These are phyloP conservation scores for Dillenia turbinata DNA, from an alignment of 164 flowering plant genomes.

Conservation along the genomic window DNA sequence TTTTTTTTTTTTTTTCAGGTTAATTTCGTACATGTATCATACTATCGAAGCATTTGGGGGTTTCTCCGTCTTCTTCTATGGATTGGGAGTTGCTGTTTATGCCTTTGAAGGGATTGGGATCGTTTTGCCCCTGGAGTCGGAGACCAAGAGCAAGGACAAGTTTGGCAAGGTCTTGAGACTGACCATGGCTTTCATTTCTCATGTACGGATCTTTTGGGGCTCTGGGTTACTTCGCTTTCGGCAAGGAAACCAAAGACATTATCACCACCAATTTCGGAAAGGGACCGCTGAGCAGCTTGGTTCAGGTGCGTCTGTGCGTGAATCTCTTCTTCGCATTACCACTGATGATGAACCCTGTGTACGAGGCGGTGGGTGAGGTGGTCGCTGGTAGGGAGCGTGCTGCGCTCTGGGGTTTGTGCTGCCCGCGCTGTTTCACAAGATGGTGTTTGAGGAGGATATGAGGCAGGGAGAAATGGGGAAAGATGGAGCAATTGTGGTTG, in stretches of 20 bases:
- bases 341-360: constrained; percentile 74
- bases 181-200: constrained; percentile 44
- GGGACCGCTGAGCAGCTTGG: constrained; percentile 45
- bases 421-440: constrained; percentile 55
- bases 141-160: constrained; percentile 37
- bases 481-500: constrained; percentile 29
- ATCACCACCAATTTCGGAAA: constrained; percentile 54
- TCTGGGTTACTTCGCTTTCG: constrained; percentile 67
- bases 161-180: constrained; percentile 41
- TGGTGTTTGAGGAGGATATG: constrained; percentile 48
- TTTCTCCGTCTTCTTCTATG: constrained; percentile 44
- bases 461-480: constrained; percentile 12
- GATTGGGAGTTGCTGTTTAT: constrained; percentile 56
- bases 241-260: constrained; percentile 52
- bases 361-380: constrained; percentile 61
- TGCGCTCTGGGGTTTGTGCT: constrained; percentile 50
- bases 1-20: too few relatives aligned
- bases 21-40: too few relatives aligned
- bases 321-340: constrained; percentile 61
- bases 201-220: constrained; percentile 49
- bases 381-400: constrained; percentile 64
- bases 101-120: constrained; percentile 70
- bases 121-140: constrained; percentile 58
- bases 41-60: constrained; percentile 41
- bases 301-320: constrained; percentile 54